Base-by-base conservation (phyloP, 352 stramenopile species). In the Globisporangium ultimum region DNA sequence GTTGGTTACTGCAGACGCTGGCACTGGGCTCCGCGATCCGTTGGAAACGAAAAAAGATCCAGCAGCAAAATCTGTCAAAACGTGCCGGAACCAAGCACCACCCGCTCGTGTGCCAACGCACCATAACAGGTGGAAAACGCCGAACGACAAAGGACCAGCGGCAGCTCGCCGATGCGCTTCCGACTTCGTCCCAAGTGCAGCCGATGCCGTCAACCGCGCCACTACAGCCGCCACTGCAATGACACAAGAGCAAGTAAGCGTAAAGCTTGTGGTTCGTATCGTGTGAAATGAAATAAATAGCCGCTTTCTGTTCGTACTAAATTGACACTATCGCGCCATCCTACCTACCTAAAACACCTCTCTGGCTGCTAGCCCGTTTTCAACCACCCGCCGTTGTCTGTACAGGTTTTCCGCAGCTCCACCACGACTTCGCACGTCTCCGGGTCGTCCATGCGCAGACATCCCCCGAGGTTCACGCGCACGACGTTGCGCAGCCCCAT, bases 351-450 rank as follows among this genome's bases (percentile, higher is more conserved):
- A 45, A 1, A 45, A n/a, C 17, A 15, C 12, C 2, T 18, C 40
- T n/a, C 40, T 45, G 13, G 49, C 49, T 14, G 34, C 50, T 32
- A 76, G 1, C 76, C 76, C 1, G 67, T 87, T 54, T 83, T 87
- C 20, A 88, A 67, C 80, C 80, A 90, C 1, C 80, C 80, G 24
- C 76, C 72, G 61, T 86, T 87, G 12, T 70, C 62, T 36, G 65
- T 60, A 56, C 80, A 90, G 46, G 61, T 80, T 24, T 63, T 60
- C 41, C 71, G 66, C 36, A 89, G 64, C 56, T 79, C 80, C 51
- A 77, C 62, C 48, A 87, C 64, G 14, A 86, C 80, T 52, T 90
- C 80, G 40, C 68, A 83, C 1, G 80, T 90, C 59, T 90, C 80
- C 3, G 80, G 78, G 52, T 88, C 80, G 55, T 85, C 72, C 74